These are phyloP conservation scores for Phytomonas francai DNA, from an alignment of 208 protist genomes.

Conservation along the genomic window DNA sequence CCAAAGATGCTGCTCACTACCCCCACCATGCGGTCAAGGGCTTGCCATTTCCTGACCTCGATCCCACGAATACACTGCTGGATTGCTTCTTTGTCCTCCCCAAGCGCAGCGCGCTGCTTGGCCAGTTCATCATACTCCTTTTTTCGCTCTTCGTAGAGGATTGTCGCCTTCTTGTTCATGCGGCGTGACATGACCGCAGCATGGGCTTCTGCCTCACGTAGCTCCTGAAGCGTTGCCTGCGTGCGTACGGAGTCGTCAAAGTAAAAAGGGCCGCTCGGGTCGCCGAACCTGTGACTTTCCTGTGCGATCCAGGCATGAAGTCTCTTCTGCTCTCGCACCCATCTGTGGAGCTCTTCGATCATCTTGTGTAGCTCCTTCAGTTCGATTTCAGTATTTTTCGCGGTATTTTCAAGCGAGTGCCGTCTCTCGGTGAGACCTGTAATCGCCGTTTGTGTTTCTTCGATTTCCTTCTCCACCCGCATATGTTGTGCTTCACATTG, in stretches of 20 bases:
- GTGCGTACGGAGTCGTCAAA: conserved; percentile 64
- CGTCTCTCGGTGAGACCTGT: conserved; percentile 47
- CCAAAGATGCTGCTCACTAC: conserved; percentile 96
- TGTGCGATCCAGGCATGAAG: conserved; percentile 51
- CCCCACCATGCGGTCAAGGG: conserved; percentile 92
- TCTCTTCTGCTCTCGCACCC: conserved; percentile 51
- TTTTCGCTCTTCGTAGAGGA: conserved; percentile 93
- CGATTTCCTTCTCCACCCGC: conserved; percentile 67
- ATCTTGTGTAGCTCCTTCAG: conserved; percentile 39
- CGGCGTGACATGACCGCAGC: conserved; percentile 60
- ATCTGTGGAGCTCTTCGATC: conserved; percentile 40
- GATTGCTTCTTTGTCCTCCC: conserved; percentile 96
- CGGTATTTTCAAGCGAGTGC: conserved; percentile 44
- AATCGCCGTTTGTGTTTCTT: conserved; percentile 70
- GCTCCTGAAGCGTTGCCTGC: conserved; percentile 44
- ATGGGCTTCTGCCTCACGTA: conserved; percentile 71
- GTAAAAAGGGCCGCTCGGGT: conserved; percentile 37
- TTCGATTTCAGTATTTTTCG: conserved; percentile 78
- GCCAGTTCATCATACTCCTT: conserved; percentile 96
- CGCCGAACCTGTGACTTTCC: conserved; percentile 38
- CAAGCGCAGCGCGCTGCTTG: conserved; percentile 87
- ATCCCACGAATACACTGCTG: conserved; percentile 94
- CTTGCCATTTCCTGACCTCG: conserved; percentile 97
- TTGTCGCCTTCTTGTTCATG: conserved; percentile 92
- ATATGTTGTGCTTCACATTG: conserved; percentile 40